Base-by-base conservation (phyloP, 352 stramenopile genomes). In the Halophytophthora batemanensis region DNA sequence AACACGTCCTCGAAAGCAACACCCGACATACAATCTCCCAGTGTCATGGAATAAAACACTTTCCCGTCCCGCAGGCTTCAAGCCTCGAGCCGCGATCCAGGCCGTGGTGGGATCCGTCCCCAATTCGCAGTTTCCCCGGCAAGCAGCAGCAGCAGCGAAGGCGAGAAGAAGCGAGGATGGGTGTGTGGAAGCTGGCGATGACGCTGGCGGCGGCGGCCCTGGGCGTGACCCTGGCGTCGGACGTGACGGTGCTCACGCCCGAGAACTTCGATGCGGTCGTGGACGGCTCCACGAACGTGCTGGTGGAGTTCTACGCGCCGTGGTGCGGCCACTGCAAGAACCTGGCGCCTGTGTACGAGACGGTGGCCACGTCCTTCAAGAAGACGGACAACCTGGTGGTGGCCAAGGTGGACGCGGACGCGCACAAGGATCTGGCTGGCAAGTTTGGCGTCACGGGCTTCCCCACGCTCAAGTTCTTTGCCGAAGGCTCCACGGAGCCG, bases 391-490 rank as follows among this genome's bases (percentile, higher is more conserved):
- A 84, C 47, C 66, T 98, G 13, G 90, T 90, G 21, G 65, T 95
- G 35, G 84, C 84, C 50, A 87, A 95, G 51, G 71, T 98, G n/a
- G 92, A 98, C 59, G 88, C 89, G 23, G 87, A 96, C 51, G 78
- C 63, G 25, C 70, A 96, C 73, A 84, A 84, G 58, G 80, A 90
- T 8, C 58, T 96, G 40, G 88, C 74, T 40, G 61, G 58, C 52
- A 76, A 93, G 64, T 97, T 80, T 63, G 88, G 79, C 43, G 82
- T 98, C 10, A 82, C 69, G 36, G 93, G 92, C n/a, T 97, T 97
- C 67, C 93, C 93, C 31, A 98, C 90, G 48, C 74, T 98, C 55
- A 98, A 97, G 78, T 96, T 87, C 56, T 96, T 97, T 66, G 69
- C 77, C 1, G 76, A 82, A 50, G 83, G 82, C 15, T 82, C 74